These are phyloP conservation scores for Acacia concinna DNA, from an alignment of 331 rosid genomes.

Conservation along the genomic window DNA sequence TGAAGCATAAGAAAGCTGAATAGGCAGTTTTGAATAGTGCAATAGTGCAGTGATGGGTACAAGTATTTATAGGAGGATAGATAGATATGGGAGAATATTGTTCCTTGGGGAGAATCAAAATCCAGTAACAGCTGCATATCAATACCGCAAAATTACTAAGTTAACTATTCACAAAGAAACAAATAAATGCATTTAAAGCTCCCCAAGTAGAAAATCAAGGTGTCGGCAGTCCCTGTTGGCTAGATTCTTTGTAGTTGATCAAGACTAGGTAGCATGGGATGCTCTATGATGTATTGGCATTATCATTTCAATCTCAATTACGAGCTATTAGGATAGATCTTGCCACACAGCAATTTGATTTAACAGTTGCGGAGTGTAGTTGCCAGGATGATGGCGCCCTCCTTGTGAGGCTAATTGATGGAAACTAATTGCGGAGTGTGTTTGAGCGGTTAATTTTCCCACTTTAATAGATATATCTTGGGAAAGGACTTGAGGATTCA, in stretches of 20 bases:
- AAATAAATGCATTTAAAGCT: not conserved
- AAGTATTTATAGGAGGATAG: not conserved
- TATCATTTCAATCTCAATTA: not conserved
- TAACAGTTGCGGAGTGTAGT: not conserved
- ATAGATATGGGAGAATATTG: not conserved
- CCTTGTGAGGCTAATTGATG: not conserved
- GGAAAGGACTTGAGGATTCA: not conserved
- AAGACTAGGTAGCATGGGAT: not conserved
- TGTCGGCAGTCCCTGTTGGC: not conserved
- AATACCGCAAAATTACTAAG: not conserved
- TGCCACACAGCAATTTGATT: not conserved
- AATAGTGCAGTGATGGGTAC: not conserved
- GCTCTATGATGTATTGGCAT: not conserved
- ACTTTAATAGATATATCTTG: not conserved
- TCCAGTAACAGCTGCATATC: not conserved
- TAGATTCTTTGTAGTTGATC: not conserved
- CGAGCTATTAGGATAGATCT: not conserved
- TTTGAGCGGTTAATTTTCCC: not conserved
- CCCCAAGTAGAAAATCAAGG: not conserved
- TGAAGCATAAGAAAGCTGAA: conserved; percentile 21
- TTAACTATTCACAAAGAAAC: not conserved
- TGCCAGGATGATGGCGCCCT: not conserved
- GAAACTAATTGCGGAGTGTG: not conserved
- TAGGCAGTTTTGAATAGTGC: not conserved
- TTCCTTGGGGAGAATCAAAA: not conserved